These are phyloP conservation scores for Zymoseptoria pseudotritici DNA, from an alignment of 2,329 filamentous ascomycete species.

Conservation along the genomic window DNA sequence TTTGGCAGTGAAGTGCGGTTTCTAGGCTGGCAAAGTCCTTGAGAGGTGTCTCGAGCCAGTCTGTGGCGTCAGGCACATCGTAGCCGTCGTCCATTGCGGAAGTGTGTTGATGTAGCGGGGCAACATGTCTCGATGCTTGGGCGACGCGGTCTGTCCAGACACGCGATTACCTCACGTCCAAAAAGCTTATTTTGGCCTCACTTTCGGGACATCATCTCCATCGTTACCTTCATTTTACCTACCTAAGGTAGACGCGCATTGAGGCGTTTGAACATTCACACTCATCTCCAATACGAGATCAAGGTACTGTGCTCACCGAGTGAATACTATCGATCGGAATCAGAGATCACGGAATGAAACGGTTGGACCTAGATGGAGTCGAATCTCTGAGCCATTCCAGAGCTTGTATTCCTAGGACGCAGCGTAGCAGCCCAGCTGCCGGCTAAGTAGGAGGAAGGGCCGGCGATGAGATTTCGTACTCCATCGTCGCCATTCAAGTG, in stretches of 20 bases:
- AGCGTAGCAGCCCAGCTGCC: background rate
- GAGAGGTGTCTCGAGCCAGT: constrained; percentile 70
- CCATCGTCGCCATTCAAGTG: background rate
- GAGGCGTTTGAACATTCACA: no score
- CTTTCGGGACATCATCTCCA: no score
- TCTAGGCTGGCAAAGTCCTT: constrained; percentile 64
- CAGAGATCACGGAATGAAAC: no score
- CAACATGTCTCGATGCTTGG: background rate
- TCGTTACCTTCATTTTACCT: no score
- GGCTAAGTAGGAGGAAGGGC: background rate
- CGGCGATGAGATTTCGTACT: background rate
- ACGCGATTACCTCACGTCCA: background rate
- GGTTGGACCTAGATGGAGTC: no score
- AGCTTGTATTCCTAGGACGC: background rate
- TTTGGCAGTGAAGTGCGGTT: constrained; percentile 80
- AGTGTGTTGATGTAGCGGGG: background rate
- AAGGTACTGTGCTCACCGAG: no score
- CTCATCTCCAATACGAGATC: no score
- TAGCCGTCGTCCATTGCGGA: constrained; percentile 19
- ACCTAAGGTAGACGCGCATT: no score
- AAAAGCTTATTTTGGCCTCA: background rate
- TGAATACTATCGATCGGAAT: no score
- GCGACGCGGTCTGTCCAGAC: background rate
- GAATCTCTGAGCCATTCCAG: background rate
- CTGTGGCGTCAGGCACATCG: constrained; percentile 66